phyloP scores from a whole-genome alignment of 805 yeast genomes.

The Naumovozyma castellii region DNA sequence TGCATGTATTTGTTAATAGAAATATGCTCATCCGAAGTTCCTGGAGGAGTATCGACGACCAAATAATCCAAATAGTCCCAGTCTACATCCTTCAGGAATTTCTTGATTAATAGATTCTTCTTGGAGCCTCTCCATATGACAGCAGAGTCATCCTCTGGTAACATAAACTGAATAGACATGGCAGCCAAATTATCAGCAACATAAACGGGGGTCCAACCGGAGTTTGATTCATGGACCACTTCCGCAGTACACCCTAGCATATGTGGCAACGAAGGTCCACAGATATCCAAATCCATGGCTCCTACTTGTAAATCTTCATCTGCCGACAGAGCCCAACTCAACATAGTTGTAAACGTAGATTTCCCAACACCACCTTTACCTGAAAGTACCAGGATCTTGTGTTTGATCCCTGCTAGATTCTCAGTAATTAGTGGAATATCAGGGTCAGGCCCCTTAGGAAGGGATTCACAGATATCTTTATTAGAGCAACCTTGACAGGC shows the following conservation, averaged over 20 bases:
- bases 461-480: constrained; percentile 76
- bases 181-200: constrained; percentile 90
- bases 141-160: constrained; percentile 88
- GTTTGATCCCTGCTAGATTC: constrained; percentile 55
- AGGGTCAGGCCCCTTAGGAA: constrained; percentile 93
- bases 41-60: constrained; percentile 95
- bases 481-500: constrained; percentile 95
- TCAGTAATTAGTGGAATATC: constrained; percentile 70
- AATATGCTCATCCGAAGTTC: constrained; percentile 94
- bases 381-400: constrained; percentile 72
- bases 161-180: constrained; percentile 91
- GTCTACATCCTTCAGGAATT: constrained; percentile 85
- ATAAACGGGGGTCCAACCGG: constrained; percentile 96
- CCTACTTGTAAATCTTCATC: constrained; percentile 79
- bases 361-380: constrained; percentile 97
- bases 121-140: constrained; percentile 97
- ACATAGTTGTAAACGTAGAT: constrained; percentile 89
- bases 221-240: constrained; percentile 73
- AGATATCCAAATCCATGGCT: constrained; percentile 92
- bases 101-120: constrained; percentile 86
- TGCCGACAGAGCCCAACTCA: constrained; percentile 93
- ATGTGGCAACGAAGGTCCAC: constrained; percentile 93
- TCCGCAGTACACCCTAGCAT: constrained; percentile 91
- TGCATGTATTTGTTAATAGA: constrained; percentile 81
- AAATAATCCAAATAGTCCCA: constrained; percentile 81